Evolutionary conservation across 371 early-diverging fungal genomes (phyloP).

Genomic region (Haplosporangium sp.): DNA sequence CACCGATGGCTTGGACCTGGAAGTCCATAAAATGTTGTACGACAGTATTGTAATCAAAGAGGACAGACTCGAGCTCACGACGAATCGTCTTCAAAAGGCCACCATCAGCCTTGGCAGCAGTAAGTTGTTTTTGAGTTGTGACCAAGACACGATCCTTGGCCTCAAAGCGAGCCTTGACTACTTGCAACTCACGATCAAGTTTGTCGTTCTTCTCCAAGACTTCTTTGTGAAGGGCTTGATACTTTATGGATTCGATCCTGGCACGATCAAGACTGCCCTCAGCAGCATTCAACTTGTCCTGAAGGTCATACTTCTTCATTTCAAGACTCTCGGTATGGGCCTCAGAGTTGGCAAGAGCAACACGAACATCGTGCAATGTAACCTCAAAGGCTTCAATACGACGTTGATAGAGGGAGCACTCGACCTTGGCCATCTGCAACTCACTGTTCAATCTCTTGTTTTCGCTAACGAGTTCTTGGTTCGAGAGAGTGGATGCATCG

Average conservation of each 20-base stretch:
- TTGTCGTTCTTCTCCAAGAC: slow-evolving; percentile 49
- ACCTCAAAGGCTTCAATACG: slow-evolving; percentile 54
- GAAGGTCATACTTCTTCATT: slow-evolving; percentile 49
- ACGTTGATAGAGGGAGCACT: slow-evolving; percentile 43
- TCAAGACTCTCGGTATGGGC: slow-evolving; percentile 53
- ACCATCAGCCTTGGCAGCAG: slow-evolving; percentile 50
- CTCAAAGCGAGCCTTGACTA: slow-evolving; percentile 52
- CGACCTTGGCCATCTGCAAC: slow-evolving; percentile 53
- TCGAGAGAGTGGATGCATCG: slow-evolving; percentile 24
- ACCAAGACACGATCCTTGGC: slow-evolving; percentile 54
- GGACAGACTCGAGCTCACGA: slow-evolving; percentile 53
- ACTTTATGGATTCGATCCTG: slow-evolving; percentile 44
- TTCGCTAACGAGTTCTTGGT: slow-evolving; percentile 32
- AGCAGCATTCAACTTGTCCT: slow-evolving; percentile 41
- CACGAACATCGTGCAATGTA: slow-evolving; percentile 52
- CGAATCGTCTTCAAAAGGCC: slow-evolving; percentile 52
- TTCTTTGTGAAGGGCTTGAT: slow-evolving; percentile 52
- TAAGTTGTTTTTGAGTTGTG: slow-evolving; percentile 50
- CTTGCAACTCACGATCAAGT: slow-evolving; percentile 42
- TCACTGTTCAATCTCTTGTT: slow-evolving; percentile 36
- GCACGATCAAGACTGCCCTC: slow-evolving; percentile 45
- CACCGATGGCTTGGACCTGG: slow-evolving; percentile 51
- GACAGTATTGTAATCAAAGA: slow-evolving; percentile 56
- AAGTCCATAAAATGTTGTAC: slow-evolving; percentile 56
- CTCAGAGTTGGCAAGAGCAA: slow-evolving; percentile 45